These are phyloP conservation scores for Spencermartinsiella europaea DNA, from an alignment of 805 yeast genomes.

Conservation along the genomic window DNA sequence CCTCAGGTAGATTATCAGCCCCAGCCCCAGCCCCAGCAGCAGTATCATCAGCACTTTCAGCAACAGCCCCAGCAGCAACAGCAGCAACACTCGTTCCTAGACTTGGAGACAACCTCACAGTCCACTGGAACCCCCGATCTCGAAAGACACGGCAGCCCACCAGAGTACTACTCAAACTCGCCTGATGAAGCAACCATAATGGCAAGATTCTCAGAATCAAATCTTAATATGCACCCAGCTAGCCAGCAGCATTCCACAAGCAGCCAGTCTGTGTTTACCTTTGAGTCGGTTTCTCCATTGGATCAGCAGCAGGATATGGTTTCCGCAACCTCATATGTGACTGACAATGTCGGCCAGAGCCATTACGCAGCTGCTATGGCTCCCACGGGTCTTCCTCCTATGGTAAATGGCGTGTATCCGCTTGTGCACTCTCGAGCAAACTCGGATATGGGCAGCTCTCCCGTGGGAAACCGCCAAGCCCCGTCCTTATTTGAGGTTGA, in stretches of 20 bases:
- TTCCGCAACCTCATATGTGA: background rate
- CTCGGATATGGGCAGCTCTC: conserved; percentile 15
- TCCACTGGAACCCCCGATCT: conserved; percentile 3
- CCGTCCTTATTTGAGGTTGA: background rate
- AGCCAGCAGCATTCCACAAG: background rate
- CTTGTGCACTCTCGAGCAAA: conserved; percentile 20
- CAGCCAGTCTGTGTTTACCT: background rate
- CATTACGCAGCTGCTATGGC: background rate
- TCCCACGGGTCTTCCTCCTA: background rate
- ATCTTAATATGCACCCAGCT: background rate
- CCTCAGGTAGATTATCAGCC: background rate
- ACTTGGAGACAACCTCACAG: background rate
- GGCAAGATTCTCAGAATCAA: background rate
- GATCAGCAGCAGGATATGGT: background rate
- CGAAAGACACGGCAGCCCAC: conserved; percentile 7
- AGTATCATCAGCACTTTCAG: background rate
- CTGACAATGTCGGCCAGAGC: background rate
- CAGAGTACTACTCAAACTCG: conserved; percentile 2
- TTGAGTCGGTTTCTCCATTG: background rate
- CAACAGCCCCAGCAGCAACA: conserved; percentile 1
- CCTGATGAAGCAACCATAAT: conserved; percentile 5
- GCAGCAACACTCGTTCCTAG: background rate
- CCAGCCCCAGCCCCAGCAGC: background rate
- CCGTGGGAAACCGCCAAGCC: background rate
- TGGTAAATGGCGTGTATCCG: conserved; percentile 19